Base-by-base conservation (phyloP, 257 asterid species). In the Euphrasia confusa region DNA sequence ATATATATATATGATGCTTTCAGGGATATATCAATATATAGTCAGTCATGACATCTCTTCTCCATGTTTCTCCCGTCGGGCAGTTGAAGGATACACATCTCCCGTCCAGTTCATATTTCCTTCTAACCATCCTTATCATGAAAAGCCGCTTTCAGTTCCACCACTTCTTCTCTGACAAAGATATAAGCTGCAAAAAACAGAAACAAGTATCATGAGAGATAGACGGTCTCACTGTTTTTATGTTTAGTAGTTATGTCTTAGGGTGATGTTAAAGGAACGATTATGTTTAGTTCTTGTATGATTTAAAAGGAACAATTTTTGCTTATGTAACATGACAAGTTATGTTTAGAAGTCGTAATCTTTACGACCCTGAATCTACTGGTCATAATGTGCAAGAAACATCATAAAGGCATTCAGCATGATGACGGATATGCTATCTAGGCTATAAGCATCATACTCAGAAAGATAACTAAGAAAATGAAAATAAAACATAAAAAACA, bases 91-190 rank as follows among this genome's bases (percentile, higher is more conserved):
- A 28, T 56, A 7, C 44, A 56, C 40, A 56, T 56, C 15, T 56
- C 37, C 13, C 7, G 42, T 30, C 7, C 4, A 27, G 42, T 17
- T 12, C 59, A 54, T 14, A 54, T 21, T 9, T 54, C 35, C 10
- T 54, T 54, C 35, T 54, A 13, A 24, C 7, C 14, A 26, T 28
- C 28, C 39, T 10, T 26, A 13, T 27, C 7, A 50, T 18, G 21
- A 56, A 56, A 30, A 27, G 24, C 61, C 24, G 33, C 61, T 13
- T 56, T 56, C 61, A 56, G 42, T 56, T 11, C 61, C 61, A 56
- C 21, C 61, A 27, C 61, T 56, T 56, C 61, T 10, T 56, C 42
- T 56, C 61, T 6, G 61, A 56, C 61, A 56, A 56, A 5, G 61
- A 56, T 27, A 56, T 56, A 28, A 56, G 61, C 61, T 56, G 61